These are phyloP conservation scores for Cylindrotheca fusiformis DNA, from an alignment of 108 stramenopile species.

Conservation along the genomic window DNA sequence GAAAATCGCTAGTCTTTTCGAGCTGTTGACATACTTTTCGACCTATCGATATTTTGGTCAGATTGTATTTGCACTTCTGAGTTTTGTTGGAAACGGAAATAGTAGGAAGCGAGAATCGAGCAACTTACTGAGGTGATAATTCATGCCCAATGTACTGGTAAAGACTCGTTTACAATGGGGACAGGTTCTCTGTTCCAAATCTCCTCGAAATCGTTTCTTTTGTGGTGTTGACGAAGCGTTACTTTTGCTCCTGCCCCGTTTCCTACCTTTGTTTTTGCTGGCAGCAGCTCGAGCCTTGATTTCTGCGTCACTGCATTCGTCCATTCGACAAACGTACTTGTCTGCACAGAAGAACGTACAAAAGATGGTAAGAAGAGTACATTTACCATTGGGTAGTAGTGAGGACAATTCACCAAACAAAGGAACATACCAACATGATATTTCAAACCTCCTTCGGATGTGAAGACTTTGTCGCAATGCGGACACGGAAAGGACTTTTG, in stretches of 20 bases:
- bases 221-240: not conserved
- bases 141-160: constrained; percentile 34
- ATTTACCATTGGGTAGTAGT: too few relatives aligned
- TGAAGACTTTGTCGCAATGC: constrained; percentile 43
- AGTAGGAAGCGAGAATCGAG: not conserved
- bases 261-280: constrained; percentile 11
- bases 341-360: constrained; percentile 4
- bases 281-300: not conserved
- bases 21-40: constrained; percentile 28
- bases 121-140: constrained; percentile 43
- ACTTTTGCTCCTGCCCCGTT: not conserved
- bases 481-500: constrained; percentile 46
- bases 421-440: constrained; percentile 38
- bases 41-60: constrained; percentile 1
- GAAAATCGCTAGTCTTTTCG: not conserved
- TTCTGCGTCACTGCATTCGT: not conserved
- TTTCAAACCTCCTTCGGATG: constrained; percentile 17
- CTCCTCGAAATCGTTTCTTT: constrained; percentile 32
- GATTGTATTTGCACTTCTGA: not conserved
- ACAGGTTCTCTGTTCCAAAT: constrained; percentile 40
- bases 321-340: constrained; percentile 26
- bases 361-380: not conserved
- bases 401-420: not conserved
- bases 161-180: constrained; percentile 49
- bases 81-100: not conserved